These are phyloP conservation scores for Acacia melanoxylon DNA, from an alignment of 306 rosid genomes.

Conservation along the genomic window DNA sequence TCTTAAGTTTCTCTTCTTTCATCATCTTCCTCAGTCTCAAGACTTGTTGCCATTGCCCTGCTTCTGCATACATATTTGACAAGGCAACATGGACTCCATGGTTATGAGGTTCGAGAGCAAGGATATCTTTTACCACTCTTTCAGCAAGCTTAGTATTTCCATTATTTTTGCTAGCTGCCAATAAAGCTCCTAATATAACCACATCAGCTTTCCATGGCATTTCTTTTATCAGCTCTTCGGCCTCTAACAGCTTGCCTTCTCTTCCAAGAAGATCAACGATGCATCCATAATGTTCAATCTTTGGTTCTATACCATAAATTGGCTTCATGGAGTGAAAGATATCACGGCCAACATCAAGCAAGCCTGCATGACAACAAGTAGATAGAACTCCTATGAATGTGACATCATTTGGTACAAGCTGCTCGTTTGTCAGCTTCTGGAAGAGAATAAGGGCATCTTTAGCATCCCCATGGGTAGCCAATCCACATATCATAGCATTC, in stretches of 20 bases:
- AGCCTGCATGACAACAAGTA: constrained; percentile 55
- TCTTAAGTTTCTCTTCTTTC: constrained; percentile 50
- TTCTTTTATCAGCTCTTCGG: constrained; percentile 38
- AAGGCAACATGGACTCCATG: constrained; percentile 46
- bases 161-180: constrained; percentile 46
- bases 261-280: constrained; percentile 54
- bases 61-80: constrained; percentile 59
- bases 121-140: constrained; percentile 42
- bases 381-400: constrained; percentile 50
- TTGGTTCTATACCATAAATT: constrained; percentile 44
- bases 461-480: constrained; percentile 44
- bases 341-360: constrained; percentile 39
- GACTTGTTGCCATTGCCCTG: constrained; percentile 54
- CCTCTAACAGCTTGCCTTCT: constrained; percentile 45
- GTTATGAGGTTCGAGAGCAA: constrained; percentile 47
- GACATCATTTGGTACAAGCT: constrained; percentile 40
- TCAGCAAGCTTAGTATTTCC: constrained; percentile 51
- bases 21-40: constrained; percentile 46
- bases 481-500: constrained; percentile 56
- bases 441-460: constrained; percentile 42
- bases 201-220: constrained; percentile 51
- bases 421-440: constrained; percentile 34
- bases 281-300: constrained; percentile 57
- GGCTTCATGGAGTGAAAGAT: constrained; percentile 41
- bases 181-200: constrained; percentile 50